These are phyloP conservation scores for Glonium stellatum DNA, from an alignment of 495 filamentous ascomycete genomes.

Conservation along the genomic window DNA sequence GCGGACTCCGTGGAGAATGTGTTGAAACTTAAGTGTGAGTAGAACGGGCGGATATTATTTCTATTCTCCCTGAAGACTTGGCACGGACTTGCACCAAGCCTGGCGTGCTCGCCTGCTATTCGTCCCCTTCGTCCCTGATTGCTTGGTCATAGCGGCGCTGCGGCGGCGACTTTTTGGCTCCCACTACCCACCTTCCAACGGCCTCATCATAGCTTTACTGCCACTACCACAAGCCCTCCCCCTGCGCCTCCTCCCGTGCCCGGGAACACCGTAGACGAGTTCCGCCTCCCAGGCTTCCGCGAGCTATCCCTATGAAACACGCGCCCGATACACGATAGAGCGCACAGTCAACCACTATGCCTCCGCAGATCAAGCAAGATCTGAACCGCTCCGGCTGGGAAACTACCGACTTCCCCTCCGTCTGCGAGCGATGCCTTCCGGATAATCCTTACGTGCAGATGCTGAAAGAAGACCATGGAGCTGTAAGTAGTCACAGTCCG, in stretches of 20 bases:
- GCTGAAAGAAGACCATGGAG: conserved; percentile 91
- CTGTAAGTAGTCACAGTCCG: conserved; percentile 44
- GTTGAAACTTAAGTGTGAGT: background rate
- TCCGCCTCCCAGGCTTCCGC: background rate
- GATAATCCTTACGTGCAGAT: conserved; percentile 98
- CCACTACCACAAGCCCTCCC: background rate
- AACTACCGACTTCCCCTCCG: conserved; percentile 63
- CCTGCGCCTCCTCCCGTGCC: background rate
- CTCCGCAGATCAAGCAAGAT: conserved; percentile 84
- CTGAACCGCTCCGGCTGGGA: conserved; percentile 96
- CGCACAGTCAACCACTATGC: conserved; percentile 37
- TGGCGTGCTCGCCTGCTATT: background rate
- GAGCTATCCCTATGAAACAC: background rate
- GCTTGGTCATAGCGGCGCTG: background rate
- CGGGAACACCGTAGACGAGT: background rate
- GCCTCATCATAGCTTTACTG: background rate
- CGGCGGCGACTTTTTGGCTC: background rate
- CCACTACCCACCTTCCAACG: too few relatives aligned
- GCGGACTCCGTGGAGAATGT: background rate
- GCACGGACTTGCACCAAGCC: background rate
- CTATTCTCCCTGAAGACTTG: too few relatives aligned
- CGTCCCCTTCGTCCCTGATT: background rate
- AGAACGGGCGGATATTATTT: too few relatives aligned
- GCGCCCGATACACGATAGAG: background rate
- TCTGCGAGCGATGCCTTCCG: conserved; percentile 75